Evolutionary conservation across 768 basidiomycete species (phyloP), one percentile per base, ranked within the genome.

Genomic region (Russula emetica): DNA sequence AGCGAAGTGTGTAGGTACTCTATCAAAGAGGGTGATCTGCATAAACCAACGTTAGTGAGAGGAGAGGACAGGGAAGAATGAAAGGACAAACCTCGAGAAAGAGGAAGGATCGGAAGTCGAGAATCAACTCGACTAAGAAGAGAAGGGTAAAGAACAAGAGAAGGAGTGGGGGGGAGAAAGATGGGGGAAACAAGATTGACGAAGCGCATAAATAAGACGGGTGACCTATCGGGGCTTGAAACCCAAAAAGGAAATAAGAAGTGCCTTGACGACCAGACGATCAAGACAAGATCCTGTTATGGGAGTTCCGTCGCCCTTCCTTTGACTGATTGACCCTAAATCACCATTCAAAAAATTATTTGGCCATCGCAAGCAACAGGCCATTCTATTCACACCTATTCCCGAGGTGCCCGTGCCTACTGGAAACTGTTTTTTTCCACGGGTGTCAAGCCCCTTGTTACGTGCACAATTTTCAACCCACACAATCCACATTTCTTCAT

Each of bases 1-100:
- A 78, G 71, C 5, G 73, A 77, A 75, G 76, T 73, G 73, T 72
- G 71, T 72, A n/a, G n/a, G n/a, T n/a, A 77, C 82, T 85, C 86
- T 88, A 75, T 85, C 86, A 82, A 88, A 87, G 85, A 85, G 82
- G 78, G 77, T 80, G 80, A 83, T 83, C 83, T 84, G 72, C 26
- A 49, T 6, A 16, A 20, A 60, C 24, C 16, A 44, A 24, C 49
- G 32, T 44, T 13, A 69, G 66, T 5, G 50, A 60, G 13, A 49
- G 26, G 6, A 60, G 1, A 63, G 5, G 40, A 28, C 10, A 10
- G 18, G 26, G 47, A n/a, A 28, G 22, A 28, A 55, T 28, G 10
- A 11, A 59, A 34, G 9, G 2, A 64, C 67, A 0, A 16, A 71
- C 70, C 69, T 68, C 70, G 67, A 71, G 44, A 78, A 76, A 70